These are phyloP conservation scores for Onygena corvina DNA, from an alignment of 2,329 filamentous ascomycete genomes.

Conservation along the genomic window DNA sequence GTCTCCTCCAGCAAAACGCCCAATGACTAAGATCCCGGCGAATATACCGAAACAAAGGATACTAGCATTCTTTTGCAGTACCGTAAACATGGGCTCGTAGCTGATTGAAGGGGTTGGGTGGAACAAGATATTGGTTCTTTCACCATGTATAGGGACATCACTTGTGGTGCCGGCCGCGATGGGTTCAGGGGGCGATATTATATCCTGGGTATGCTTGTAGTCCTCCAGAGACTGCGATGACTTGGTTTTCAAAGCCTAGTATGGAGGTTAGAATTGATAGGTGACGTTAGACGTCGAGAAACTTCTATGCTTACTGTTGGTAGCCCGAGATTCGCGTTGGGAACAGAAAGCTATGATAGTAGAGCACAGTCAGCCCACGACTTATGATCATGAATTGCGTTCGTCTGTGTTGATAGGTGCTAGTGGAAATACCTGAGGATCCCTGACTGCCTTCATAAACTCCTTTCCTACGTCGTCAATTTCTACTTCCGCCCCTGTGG, in stretches of 20 bases:
- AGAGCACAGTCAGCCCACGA: neutral
- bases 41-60: constrained; percentile 60
- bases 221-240: constrained; percentile 60
- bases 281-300: neutral
- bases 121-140: constrained; percentile 93
- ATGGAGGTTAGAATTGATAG: neutral
- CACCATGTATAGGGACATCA: constrained; percentile 88
- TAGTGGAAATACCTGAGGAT: constrained; percentile 51
- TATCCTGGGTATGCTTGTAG: constrained; percentile 74
- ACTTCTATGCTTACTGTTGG: constrained; percentile 42
- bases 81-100: constrained; percentile 75
- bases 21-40: constrained; percentile 60
- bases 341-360: constrained; percentile 56
- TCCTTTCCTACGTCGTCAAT: constrained; percentile 70
- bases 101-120: constrained; percentile 84
- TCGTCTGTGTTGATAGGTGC: constrained; percentile 12
- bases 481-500: constrained; percentile 71
- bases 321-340: constrained; percentile 77
- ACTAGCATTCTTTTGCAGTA: constrained; percentile 63
- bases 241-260: constrained; percentile 54
- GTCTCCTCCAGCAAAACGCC: constrained; percentile 65
- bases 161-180: constrained; percentile 70
- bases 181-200: constrained; percentile 82
- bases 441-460: constrained; percentile 56
- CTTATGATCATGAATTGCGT: neutral